Evolutionary conservation across 2,329 filamentous ascomycete genomes (phyloP).

Genomic region (Fusarium sp.): DNA sequence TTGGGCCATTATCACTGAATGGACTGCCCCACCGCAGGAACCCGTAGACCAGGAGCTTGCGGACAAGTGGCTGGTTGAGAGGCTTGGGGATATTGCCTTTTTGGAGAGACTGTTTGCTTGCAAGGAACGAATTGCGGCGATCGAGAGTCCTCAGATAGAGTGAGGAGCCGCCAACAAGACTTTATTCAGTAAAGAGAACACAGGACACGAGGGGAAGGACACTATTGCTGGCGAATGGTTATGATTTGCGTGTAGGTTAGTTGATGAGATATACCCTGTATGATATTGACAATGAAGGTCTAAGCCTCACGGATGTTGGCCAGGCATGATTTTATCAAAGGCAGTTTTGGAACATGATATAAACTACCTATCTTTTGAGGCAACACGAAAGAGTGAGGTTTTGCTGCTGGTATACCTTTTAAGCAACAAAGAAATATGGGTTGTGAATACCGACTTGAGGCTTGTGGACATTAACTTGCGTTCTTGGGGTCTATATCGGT

Average conservation of each 20-base stretch:
- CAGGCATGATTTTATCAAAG: too few species aligned
- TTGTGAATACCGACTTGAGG: too few species aligned
- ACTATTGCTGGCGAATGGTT: neutral
- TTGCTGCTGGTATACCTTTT: too few species aligned
- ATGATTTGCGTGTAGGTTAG: neutral
- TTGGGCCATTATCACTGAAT: conserved; percentile 48
- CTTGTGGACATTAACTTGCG: too few species aligned
- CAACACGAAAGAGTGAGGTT: too few species aligned
- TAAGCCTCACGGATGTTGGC: neutral
- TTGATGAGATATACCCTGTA: conserved; percentile 11
- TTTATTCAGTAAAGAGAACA: neutral
- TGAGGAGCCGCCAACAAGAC: neutral
- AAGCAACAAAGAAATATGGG: too few species aligned
- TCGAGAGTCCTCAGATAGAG: conserved; percentile 4
- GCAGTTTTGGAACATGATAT: too few species aligned
- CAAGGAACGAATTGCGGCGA: conserved; percentile 12
- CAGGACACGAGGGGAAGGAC: neutral
- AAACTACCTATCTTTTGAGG: too few species aligned
- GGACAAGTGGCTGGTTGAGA: conserved; percentile 46
- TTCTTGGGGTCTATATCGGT: neutral
- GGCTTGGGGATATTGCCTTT: conserved; percentile 46
- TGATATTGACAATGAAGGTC: neutral
- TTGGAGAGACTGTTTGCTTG: conserved; percentile 36
- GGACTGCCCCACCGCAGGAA: conserved; percentile 45
- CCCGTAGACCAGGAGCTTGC: conserved; percentile 24